phyloP scores from a whole-genome alignment of 2,329 filamentous ascomycete genomes.

The Byssoonygena ceratinophila region DNA sequence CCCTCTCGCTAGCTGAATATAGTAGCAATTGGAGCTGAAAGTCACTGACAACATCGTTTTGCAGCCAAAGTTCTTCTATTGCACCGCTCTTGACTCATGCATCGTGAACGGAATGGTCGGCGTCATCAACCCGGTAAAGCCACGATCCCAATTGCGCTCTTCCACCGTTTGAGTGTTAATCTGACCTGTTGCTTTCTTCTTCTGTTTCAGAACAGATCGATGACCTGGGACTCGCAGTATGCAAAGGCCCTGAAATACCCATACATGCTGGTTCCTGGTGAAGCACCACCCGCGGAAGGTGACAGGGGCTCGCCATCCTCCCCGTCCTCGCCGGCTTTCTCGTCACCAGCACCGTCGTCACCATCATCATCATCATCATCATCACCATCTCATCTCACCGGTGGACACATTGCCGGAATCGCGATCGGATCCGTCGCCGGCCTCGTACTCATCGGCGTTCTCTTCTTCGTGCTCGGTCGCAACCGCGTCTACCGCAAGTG shows the following conservation, averaged over 20 bases:
- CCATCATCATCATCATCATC: conserved; percentile 3
- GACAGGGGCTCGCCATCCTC: conserved; percentile 9
- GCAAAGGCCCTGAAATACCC: conserved; percentile 40
- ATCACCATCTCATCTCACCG: conserved; percentile 22
- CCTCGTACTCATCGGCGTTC: conserved; percentile 38
- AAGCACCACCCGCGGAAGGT: conserved; percentile 45
- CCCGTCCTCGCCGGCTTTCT: conserved; percentile 11
- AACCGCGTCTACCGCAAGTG: conserved; percentile 29
- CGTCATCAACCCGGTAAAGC: conserved; percentile 56
- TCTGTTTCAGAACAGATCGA: conserved; percentile 34
- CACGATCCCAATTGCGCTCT: background rate
- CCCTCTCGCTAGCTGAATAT: no score
- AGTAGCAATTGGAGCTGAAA: no score
- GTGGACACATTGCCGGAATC: conserved; percentile 51
- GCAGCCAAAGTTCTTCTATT: conserved; percentile 58
- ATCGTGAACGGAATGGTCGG: conserved; percentile 59
- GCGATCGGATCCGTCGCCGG: conserved; percentile 43
- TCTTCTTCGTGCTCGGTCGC: conserved; percentile 30
- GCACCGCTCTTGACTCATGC: conserved; percentile 57
- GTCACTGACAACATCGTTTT: no score
- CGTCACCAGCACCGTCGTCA: conserved; percentile 12
- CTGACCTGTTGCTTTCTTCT: background rate
- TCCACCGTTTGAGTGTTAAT: background rate
- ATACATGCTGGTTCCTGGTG: conserved; percentile 47
- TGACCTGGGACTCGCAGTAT: conserved; percentile 42